Evolutionary conservation across 495 filamentous ascomycete genomes (phyloP), one percentile per base, ranked within the genome.

Genomic region (Lasiosphaeria miniovina): DNA sequence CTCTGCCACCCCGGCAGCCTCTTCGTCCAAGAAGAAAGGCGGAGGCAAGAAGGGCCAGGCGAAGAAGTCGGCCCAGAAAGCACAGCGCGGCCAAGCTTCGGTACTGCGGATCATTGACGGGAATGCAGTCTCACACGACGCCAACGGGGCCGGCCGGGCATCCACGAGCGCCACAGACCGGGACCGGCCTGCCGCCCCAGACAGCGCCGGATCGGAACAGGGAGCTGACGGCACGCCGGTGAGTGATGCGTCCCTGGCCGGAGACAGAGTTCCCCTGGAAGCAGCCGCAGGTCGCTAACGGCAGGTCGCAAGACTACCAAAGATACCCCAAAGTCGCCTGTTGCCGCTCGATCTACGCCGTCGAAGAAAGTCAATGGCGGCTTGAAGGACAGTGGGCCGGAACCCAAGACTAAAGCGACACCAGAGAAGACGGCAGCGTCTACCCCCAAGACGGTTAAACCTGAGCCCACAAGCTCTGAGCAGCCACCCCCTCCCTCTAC

Each of bases 21-120:
- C 54, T 35, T 31, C 36, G 31, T 51, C 56, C 24, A 62, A 38
- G 14, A 63, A 51, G 49, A 66, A 59, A 24, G 17, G 24, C 35
- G 24, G 54, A 1, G 49, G 36, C 48, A 67, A 65, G 55, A 63
- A 57, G 53, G 38, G 33, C 12, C 53, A 64, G n/a, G 50, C 34
- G 17, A 53, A 55, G 49, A 34, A 48, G 4, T 34, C 52, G 7
- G 24, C 11, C 9, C 46, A 40, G 49, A 56, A 65, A 49, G 1
- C 38, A 45, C 36, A 55, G 31, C 36, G 33, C 49, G 38, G n/a
- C 45, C 43, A 58, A 33, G 54, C 34, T 14, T 55, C 45, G 24
- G 52, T 61, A 4, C 54, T 52, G 7, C 56, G 58, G 49, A 34
- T 48, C 32, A 49, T 65, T 62, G 65, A 64, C 63, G 36, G 31